These are phyloP conservation scores for Tetradesmus obliquus DNA, from an alignment of 139 green algal genomes.

Conservation along the genomic window DNA sequence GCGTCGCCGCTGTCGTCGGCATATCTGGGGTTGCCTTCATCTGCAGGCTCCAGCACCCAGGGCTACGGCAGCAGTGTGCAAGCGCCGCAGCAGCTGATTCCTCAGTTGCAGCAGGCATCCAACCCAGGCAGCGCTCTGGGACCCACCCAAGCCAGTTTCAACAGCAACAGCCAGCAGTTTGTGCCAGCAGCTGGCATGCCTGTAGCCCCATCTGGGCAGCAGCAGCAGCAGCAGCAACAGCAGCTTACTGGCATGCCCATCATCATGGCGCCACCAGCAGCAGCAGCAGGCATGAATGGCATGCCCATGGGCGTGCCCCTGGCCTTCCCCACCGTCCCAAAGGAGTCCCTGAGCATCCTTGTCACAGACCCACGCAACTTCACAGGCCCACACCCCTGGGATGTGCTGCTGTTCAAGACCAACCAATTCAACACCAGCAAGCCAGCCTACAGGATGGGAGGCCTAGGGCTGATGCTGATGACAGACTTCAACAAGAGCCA, in stretches of 20 bases:
- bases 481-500: slow-evolving; percentile 34
- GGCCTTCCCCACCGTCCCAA: neutral
- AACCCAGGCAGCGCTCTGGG: neutral
- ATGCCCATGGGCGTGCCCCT: neutral
- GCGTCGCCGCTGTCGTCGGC: neutral
- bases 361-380: slow-evolving; percentile 11
- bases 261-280: neutral
- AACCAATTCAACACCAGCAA: slow-evolving; percentile 35
- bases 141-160: neutral
- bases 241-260: neutral
- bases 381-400: slow-evolving; percentile 32
- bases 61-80: neutral
- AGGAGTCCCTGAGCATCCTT: neutral
- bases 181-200: neutral
- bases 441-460: slow-evolving; percentile 19
- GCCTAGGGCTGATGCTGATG: slow-evolving; percentile 39
- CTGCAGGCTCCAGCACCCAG: neutral
- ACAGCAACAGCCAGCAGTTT: neutral
- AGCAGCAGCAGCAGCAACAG: neutral
- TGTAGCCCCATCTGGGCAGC: neutral
- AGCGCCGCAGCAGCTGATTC: neutral
- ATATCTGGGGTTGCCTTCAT: neutral
- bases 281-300: neutral
- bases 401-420: slow-evolving; percentile 42
- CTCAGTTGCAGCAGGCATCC: neutral